These are phyloP conservation scores for Suillus subaureus DNA, from an alignment of 768 basidiomycete genomes.

Conservation along the genomic window DNA sequence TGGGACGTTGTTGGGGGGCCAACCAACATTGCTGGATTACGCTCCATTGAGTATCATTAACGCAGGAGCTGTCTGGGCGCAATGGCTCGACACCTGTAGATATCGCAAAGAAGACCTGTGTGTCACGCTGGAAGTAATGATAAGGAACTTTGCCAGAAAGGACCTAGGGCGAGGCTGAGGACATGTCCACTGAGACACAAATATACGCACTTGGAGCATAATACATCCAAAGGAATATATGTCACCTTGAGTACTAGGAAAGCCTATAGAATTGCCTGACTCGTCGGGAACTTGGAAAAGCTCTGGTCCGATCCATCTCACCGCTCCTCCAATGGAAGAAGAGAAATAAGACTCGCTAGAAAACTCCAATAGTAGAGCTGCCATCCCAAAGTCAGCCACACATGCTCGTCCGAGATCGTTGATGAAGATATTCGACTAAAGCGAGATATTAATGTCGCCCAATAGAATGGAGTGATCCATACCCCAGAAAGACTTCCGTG, in stretches of 20 bases:
- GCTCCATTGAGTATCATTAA: constrained; percentile 9
- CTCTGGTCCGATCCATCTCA: constrained; percentile 16
- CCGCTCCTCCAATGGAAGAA: constrained; percentile 6
- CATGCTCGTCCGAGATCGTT: constrained; percentile 9
- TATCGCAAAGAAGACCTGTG: constrained; percentile 22
- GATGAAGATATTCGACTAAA: constrained; percentile 15
- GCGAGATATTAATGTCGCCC: neutral
- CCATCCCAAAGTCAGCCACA: constrained; percentile 13
- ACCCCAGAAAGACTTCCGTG: constrained; percentile 16
- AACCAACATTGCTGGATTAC: constrained; percentile 19
- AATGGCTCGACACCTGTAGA: constrained; percentile 10
- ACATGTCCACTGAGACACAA: constrained; percentile 21
- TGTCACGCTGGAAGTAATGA: constrained; percentile 21
- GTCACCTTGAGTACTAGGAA: constrained; percentile 5
- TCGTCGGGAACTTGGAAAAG: neutral
- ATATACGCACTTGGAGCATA: constrained; percentile 24
- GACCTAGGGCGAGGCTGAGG: constrained; percentile 8
- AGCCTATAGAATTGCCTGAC: neutral
- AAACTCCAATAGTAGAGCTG: constrained; percentile 10
- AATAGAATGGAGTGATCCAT: constrained; percentile 1
- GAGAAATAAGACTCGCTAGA: constrained; percentile 12
- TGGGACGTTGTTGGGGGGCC: constrained; percentile 15
- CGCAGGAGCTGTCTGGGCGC: constrained; percentile 4
- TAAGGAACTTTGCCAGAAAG: constrained; percentile 24
- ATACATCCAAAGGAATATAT: constrained; percentile 30